Evolutionary conservation across 805 yeast species (phyloP).

Genomic region (Saccharomycopsis fermentans): DNA sequence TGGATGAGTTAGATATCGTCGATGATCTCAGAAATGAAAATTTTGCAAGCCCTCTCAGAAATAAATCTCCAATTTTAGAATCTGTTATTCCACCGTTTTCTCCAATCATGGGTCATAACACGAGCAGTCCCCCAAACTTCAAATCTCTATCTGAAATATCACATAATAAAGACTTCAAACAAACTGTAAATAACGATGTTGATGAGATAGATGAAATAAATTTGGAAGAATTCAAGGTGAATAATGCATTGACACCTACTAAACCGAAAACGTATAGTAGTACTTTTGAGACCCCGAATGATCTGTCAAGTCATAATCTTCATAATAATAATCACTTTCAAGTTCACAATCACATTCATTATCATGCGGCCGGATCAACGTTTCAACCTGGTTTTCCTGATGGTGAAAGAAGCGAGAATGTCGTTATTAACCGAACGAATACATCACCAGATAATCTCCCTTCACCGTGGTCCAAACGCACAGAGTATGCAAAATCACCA

Average conservation of each 20-base stretch:
- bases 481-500: neutral
- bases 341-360: neutral
- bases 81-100: neutral
- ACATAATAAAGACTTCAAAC: neutral
- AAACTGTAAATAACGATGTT: neutral
- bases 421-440: neutral
- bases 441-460: slow-evolving; percentile 14
- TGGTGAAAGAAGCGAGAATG: neutral
- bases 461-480: slow-evolving; percentile 11
- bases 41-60: neutral
- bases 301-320: neutral
- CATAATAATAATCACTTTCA: neutral
- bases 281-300: neutral
- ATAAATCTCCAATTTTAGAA: neutral
- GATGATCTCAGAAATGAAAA: neutral
- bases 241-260: neutral
- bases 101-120: neutral
- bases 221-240: neutral
- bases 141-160: neutral
- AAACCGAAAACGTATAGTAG: neutral
- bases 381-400: neutral
- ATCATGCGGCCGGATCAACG: neutral
- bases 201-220: neutral
- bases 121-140: neutral
- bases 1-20: neutral